Evolutionary conservation across 2,329 filamentous ascomycete species (phyloP).

Genomic region (Penicillium griseofulvum): DNA sequence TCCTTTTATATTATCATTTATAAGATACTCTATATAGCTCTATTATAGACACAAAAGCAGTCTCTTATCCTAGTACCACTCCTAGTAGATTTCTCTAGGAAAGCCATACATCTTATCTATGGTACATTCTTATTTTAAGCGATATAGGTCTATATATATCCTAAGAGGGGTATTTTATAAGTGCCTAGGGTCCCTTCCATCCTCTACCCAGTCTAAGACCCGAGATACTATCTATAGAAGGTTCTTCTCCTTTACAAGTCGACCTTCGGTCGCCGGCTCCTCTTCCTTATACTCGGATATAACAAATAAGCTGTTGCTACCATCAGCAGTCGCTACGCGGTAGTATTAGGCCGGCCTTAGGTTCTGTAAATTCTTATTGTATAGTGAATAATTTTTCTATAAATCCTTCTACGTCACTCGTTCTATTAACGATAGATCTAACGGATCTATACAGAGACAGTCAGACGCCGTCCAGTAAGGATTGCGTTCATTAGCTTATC

Average conservation of each 20-base stretch:
- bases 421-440: no score
- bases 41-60: neutral
- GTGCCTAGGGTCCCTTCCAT: neutral
- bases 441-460: no score
- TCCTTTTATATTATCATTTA: neutral
- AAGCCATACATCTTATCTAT: neutral
- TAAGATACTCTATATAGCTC: conserved; percentile 2
- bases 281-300: neutral
- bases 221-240: conserved; percentile 3
- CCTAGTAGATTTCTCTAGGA: conserved; percentile 3
- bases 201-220: conserved; percentile 1
- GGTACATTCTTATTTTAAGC: neutral
- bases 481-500: conserved; percentile 4
- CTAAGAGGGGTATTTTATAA: conserved; percentile 3
- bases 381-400: no score
- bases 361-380: no score
- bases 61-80: neutral
- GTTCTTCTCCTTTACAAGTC: neutral
- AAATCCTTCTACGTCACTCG: no score
- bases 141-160: neutral
- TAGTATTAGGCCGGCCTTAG: no score
- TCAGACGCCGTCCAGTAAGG: neutral
- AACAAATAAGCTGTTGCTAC: no score
- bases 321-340: no score
- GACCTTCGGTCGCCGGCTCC: no score